phyloP scores from a whole-genome alignment of 441 rosid genomes.

The Rhodomyrtus psidioides region DNA sequence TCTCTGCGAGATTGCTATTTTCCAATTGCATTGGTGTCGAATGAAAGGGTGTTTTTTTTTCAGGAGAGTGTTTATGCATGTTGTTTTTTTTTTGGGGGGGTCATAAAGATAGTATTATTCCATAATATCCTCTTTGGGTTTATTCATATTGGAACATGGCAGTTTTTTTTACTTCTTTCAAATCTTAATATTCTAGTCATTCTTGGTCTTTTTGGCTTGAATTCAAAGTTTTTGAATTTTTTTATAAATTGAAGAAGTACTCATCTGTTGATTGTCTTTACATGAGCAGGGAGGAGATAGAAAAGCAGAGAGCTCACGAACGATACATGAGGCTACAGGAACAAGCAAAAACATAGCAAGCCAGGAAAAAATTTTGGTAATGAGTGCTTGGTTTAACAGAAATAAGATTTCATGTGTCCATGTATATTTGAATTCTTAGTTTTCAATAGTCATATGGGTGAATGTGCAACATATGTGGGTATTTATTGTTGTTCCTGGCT shows the following conservation, averaged over 20 bases:
- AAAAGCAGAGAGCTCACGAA: slow-evolving; percentile 88
- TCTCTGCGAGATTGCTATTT: background rate
- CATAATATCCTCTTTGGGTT: too few relatives aligned
- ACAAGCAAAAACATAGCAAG: slow-evolving; percentile 91
- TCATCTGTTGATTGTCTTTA: background rate
- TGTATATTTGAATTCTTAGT: background rate
- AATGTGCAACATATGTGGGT: background rate
- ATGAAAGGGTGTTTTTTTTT: background rate
- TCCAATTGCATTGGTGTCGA: background rate
- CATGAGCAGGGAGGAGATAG: slow-evolving; percentile 75
- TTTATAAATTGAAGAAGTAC: background rate
- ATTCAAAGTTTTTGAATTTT: background rate
- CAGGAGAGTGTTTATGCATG: too few relatives aligned
- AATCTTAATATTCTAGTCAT: background rate
- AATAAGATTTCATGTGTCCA: background rate
- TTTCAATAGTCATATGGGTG: background rate
- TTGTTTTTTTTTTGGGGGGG: too few relatives aligned
- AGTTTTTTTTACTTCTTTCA: background rate
- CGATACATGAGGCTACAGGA: slow-evolving; percentile 96
- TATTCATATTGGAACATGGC: background rate
- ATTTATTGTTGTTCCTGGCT: too few relatives aligned
- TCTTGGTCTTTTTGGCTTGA: background rate
- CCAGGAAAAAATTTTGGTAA: slow-evolving; percentile 83
- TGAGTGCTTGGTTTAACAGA: background rate
- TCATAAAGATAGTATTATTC: too few relatives aligned